A percentile compares a stretch with the other conserved stretches of the same genome.
Conservation (phyloP, 2,329 filamentous ascomycete species). For the Trichoderma sp. region DNA sequence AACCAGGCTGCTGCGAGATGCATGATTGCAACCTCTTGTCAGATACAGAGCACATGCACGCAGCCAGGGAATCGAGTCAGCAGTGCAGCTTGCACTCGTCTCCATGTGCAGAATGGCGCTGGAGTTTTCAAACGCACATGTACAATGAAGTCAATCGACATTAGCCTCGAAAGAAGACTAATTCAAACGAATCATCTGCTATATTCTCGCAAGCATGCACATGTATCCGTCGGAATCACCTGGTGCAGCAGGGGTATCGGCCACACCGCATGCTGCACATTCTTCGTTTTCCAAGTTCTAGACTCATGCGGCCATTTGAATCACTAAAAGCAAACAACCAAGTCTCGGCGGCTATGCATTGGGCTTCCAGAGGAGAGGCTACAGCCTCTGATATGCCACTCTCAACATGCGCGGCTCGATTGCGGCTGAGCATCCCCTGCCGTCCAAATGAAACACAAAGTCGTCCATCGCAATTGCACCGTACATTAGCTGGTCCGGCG, state of each 20-base stretch:
- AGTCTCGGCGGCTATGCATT: neutral
- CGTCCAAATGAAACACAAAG: conserved; percentile 26
- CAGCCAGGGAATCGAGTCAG: neutral
- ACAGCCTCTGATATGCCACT: neutral
- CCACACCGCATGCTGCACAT: neutral
- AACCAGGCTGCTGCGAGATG: conserved; percentile 1
- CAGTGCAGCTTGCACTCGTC: neutral
- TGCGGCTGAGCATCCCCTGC: neutral
- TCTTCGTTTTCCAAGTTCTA: neutral
- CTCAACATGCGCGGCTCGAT: conserved; percentile 24
- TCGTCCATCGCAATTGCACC: conserved; percentile 28
- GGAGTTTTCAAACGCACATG: neutral
- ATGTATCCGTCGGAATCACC: neutral
- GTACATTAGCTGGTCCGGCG: conserved; percentile 27
- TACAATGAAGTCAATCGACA: too few species aligned
- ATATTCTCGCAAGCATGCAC: neutral
- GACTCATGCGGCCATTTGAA: neutral
- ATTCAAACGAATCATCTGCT: too few species aligned
- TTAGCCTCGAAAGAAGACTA: too few species aligned
- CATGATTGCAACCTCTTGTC: neutral
- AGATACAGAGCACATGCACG: neutral
- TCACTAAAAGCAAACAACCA: neutral
- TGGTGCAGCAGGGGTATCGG: neutral
- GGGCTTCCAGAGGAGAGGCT: neutral
- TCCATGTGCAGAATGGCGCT: neutral